These are phyloP conservation scores for Urostyla sp. DNA, from an alignment of 73 alveolate species.

Conservation along the genomic window DNA sequence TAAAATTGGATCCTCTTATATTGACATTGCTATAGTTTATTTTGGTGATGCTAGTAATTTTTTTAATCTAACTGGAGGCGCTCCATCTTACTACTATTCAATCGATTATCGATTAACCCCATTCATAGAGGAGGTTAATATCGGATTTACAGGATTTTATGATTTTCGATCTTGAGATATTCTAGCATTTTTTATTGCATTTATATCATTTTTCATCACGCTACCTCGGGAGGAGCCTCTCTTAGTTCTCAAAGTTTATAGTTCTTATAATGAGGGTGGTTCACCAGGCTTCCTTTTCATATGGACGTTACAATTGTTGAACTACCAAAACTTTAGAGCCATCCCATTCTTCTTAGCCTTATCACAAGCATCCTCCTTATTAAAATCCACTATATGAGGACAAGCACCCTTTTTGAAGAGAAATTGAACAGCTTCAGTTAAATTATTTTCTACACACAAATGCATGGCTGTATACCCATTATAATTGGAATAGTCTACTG, in stretches of 20 bases:
- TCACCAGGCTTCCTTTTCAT: background rate
- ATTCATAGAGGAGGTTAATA: no score
- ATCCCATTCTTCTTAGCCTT: background rate
- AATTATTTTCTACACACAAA: background rate
- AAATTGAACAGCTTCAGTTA: slow-evolving; percentile 14
- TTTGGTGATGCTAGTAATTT: no score
- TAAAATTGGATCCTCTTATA: no score
- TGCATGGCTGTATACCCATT: background rate
- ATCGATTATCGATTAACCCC: no score
- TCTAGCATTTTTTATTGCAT: no score
- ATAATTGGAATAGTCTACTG: background rate
- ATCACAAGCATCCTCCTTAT: slow-evolving; percentile 22
- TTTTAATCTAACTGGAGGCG: no score
- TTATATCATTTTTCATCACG: no score
- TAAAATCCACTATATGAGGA: background rate
- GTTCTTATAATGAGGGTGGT: background rate
- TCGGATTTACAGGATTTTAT: no score
- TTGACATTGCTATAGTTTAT: no score
- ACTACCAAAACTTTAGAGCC: background rate
- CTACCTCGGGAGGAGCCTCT: background rate
- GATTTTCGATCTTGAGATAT: no score
- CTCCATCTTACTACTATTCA: no score
- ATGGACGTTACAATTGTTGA: background rate
- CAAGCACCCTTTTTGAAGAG: slow-evolving; percentile 7
- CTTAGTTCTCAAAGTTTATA: no score